Evolutionary conservation across 306 rosid genomes (phyloP), one percentile per base, ranked within the genome.

Genomic region (Cicer cuneatum): DNA sequence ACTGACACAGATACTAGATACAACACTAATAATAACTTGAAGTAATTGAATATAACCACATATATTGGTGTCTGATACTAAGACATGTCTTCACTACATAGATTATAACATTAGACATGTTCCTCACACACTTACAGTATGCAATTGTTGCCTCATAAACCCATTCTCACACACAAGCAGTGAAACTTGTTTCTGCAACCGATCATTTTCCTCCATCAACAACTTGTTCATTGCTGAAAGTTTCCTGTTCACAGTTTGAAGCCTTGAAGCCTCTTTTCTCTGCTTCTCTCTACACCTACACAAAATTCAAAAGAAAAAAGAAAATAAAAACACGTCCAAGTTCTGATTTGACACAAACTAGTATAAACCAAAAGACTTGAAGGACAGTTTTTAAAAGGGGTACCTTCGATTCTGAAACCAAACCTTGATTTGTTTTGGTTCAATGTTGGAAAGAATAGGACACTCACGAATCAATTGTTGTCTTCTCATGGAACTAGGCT

Each of bases 381-480:
- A 14, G 35, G 29, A 38, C 14, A 16, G 14, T 38, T 2, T 7
- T 52, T 3, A 12, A 15, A 42, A 45, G 35, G 7, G 49, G 49
- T 69, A 90, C 98, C 99, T 92, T 21, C 99, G 89, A 88, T 94
- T 94, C 79, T 94, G 99, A 70, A 94, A 94, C 99, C 99, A 94
- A 78, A 94, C 99, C 75, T 94, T 94, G 93, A 94, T 94, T 90
- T 94, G 99, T 82, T 92, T 94, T 13, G 99, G 96, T 68, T 94
- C 99, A 59, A 94, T 89, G 86, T 90, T 90, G 37, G 90, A 84
- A 58, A 94, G 95, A 87, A 90, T 94, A 71, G 97, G 92, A 72
- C 97, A 94, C 62, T 94, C 99, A 5, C 98, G 88, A 83, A 94
- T 92, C 80, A 94, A 61, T 69, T 92, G 99, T 49, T 94, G 98